Base-by-base conservation (phyloP, 1,284 basidiomycete species). In the Omphalotus olearius region DNA sequence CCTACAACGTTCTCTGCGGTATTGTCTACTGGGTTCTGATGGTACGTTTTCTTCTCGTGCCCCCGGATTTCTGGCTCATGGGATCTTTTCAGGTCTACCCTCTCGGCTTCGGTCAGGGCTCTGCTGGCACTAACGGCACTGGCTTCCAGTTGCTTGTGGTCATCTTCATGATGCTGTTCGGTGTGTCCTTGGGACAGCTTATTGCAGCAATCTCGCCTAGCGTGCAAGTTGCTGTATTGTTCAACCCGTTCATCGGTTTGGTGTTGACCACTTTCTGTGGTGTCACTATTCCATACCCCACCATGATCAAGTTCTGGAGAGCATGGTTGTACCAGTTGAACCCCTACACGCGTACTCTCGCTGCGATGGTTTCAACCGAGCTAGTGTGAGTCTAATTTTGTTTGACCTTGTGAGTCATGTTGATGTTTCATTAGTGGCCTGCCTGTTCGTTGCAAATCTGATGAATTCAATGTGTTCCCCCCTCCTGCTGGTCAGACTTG, bases 401-500 rank as follows among this genome's bases (percentile, higher is more conserved):
- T 10, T 6, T 46, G 35, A 28, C 14, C 44, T 45, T 28, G 7
- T 36, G 37, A 18, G n/a, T 37, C 18, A 42, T 51, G 14, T 56
- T 41, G 44, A 53, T 64, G 48, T 58, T 43, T 6, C 36, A 25
- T 54, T 54, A 83, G 79, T 62, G 90, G 85, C 13, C 72, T 93
- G 7, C 59, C 62, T 0, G 84, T 97, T 51, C 64, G 61, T 33
- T 95, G 93, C 71, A 74, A 78, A 36, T 60, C 70, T 1, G 75
- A 80, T 47, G 91, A 93, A 62, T 91, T 85, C 60, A 71, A 75
- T 14, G 58, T 75, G 18, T 90, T 91, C 73, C 68, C 74, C 54
- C 87, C 92, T 0, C 92, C 92, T 0, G 57, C 72, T 0, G 86
- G 85, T 5, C 82, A 93, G 65, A 91, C 85, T 0, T 96, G 93